These are phyloP conservation scores for Pyrus communis DNA, from an alignment of 306 rosid genomes.

Conservation along the genomic window DNA sequence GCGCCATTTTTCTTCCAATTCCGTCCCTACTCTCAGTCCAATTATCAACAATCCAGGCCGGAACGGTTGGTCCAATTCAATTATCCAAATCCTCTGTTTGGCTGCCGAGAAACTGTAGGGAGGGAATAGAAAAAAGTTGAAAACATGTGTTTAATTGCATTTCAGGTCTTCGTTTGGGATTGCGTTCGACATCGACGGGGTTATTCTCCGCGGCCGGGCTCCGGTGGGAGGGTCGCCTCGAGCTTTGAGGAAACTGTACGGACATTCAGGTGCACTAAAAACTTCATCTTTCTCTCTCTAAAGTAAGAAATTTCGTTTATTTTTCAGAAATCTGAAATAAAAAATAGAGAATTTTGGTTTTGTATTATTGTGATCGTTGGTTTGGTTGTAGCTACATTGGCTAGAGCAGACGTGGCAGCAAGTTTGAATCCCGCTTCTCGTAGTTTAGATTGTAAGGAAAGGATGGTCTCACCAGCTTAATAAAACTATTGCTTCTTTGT, in stretches of 20 bases:
- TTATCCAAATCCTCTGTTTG: neutral
- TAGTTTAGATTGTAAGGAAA: no score
- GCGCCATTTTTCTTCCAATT: neutral
- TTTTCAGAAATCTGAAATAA: neutral
- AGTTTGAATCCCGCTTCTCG: neutral
- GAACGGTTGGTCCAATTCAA: slow-evolving; percentile 7
- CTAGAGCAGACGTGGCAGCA: neutral
- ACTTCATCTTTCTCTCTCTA: neutral
- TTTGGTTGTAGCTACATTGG: no score
- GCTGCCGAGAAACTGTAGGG: neutral
- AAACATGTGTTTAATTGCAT: neutral
- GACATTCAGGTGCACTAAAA: slow-evolving; percentile 15
- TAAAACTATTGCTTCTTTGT: neutral
- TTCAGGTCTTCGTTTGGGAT: slow-evolving; percentile 27
- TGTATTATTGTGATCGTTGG: neutral
- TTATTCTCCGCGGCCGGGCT: slow-evolving; percentile 23
- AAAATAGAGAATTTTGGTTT: neutral
- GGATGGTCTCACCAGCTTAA: neutral
- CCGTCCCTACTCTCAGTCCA: slow-evolving; percentile 4
- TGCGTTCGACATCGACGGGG: slow-evolving; percentile 31
- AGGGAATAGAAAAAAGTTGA: neutral
- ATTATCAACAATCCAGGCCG: neutral
- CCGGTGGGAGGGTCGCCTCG: slow-evolving; percentile 27
- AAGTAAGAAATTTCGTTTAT: neutral
- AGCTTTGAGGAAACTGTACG: slow-evolving; percentile 23